Evolutionary conservation across 768 basidiomycete species (phyloP), one percentile per base, ranked within the genome.

Genomic region (Gelatoporia subvermispora): DNA sequence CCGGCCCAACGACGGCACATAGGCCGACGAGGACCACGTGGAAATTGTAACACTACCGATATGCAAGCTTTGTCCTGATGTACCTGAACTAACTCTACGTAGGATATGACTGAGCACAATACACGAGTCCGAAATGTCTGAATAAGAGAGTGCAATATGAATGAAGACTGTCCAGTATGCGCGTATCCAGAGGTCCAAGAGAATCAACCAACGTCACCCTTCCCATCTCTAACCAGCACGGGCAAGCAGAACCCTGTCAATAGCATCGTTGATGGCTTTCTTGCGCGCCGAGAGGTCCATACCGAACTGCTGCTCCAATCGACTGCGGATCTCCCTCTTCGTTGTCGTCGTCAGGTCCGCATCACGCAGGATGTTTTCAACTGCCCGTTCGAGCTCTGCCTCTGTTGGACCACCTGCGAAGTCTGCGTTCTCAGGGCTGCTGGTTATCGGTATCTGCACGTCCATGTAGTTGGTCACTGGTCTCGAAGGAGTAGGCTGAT

Each of bases 311-410:
- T 82, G 81, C 67, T 97, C 94, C 31, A 99, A 72, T 60, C 82
- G 80, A 48, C 82, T 75, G 35, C 95, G 79, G 43, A 99, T 85
- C 57, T 85, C 88, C 57, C 94, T 83, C 72, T 98, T 98, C 44
- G 95, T 97, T 49, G 96, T 76, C 10, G 82, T 81, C 61, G 93
- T 91, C 43, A 99, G 73, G 68, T 98, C 92, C 1, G 92, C 91
- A 13, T 72, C 68, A 16, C 76, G 77, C 45, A 97, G 71, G 35
- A 96, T 75, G 16, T 81, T 76, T 53, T 86, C 78, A 3, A 94
- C 85, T 1, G 82, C 78, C 13, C 71, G 73, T 38, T 91, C 87
- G n/a, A 93, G 72, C 23, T 91, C 88, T 4, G 66, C 66, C 55
- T 91, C 85, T 0, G 75, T 76, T 0, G 88, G 90, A 8, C 63